phyloP scores from a whole-genome alignment of 768 basidiomycete genomes.

The Trametes sanguinea region DNA sequence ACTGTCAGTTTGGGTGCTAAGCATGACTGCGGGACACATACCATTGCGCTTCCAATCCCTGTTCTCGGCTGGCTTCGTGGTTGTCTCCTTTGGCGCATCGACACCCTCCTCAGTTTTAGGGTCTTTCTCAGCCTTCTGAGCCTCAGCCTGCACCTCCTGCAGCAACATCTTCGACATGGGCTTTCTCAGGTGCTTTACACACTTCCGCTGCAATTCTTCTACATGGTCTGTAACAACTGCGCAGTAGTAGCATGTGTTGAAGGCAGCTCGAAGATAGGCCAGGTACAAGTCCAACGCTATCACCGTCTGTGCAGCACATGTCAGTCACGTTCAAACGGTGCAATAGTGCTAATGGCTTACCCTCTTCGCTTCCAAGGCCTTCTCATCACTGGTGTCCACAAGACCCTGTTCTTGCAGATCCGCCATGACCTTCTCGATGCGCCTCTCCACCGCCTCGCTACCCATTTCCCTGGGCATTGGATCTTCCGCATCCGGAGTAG shows the following conservation, averaged over 20 bases:
- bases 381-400: conserved; percentile 62
- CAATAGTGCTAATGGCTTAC: conserved; percentile 39
- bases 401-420: conserved; percentile 67
- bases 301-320: conserved; percentile 52
- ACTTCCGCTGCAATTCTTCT: conserved; percentile 95
- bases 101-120: conserved; percentile 42
- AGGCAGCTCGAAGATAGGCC: conserved; percentile 89
- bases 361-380: conserved; percentile 69
- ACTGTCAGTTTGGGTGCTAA: conserved; percentile 15
- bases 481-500: conserved; percentile 41
- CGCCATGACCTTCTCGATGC: conserved; percentile 74
- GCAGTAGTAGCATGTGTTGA: conserved; percentile 98
- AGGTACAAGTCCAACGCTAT: conserved; percentile 90
- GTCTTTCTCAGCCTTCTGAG: conserved; percentile 51
- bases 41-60: conserved; percentile 68
- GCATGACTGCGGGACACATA: conserved; percentile 33
- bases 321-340: conserved; percentile 2
- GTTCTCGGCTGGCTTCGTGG: conserved; percentile 38
- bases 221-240: conserved; percentile 87
- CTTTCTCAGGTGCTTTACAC: conserved; percentile 88
- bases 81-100: conserved; percentile 38
- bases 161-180: conserved; percentile 61
- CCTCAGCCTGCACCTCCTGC: conserved; percentile 63
- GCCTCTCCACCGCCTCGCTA: conserved; percentile 79
- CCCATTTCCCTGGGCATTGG: conserved; percentile 63